A percentile compares a stretch with the other conserved stretches of the same genome.
Conservation (phyloP, 148 eudicot species). For the Rhododendron williamsianum region DNA sequence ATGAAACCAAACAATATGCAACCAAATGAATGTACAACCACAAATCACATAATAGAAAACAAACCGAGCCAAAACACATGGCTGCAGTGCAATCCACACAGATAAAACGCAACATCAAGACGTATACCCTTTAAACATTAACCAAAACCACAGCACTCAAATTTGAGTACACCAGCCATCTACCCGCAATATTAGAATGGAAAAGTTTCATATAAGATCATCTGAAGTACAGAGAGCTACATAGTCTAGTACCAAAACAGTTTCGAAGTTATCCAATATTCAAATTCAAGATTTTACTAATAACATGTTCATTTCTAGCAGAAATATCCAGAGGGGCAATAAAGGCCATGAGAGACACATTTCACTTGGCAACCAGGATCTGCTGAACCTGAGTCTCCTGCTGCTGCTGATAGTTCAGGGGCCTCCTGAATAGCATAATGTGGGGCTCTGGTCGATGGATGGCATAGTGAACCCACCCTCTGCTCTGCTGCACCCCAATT, state of each 20-base stretch:
- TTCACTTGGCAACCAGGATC: conserved; percentile 51
- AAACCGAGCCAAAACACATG: neutral
- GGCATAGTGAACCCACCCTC: conserved; percentile 89
- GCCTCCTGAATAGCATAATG: conserved; percentile 91
- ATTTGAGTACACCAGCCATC: no score
- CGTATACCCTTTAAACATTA: neutral
- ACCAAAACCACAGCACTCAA: neutral
- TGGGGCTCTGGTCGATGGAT: conserved; percentile 93
- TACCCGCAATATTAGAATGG: neutral
- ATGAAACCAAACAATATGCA: neutral
- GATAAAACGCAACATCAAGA: neutral
- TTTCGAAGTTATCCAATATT: neutral
- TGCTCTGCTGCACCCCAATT: conserved; percentile 84
- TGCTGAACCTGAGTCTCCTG: conserved; percentile 53
- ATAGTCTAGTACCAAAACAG: neutral
- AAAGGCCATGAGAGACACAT: neutral
- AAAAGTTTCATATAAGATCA: neutral
- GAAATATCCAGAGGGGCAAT: conserved; percentile 11
- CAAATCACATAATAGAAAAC: neutral
- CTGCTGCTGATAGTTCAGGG: conserved; percentile 77
- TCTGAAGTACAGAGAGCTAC: neutral
- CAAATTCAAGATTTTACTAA: neutral
- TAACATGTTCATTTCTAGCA: conserved; percentile 13
- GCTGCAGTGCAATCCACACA: neutral
- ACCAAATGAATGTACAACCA: no score